A percentile compares a stretch with the other conserved stretches of the same genome.
phyloP scores from a whole-genome alignment of 2,329 filamentous ascomycete genomes.

The Aureobasidium subglaciale region DNA sequence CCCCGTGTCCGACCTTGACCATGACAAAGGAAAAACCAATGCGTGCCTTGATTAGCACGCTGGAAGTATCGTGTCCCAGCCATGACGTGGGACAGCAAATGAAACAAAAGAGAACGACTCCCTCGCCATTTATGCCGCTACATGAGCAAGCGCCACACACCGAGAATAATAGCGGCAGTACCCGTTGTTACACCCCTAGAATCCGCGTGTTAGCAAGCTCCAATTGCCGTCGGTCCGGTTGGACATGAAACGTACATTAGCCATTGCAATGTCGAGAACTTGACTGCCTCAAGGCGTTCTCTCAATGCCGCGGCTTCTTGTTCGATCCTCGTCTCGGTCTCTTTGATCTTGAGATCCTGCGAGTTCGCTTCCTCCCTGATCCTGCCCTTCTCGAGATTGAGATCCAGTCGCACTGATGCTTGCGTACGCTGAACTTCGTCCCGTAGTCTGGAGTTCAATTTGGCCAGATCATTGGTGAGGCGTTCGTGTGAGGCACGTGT shows the following conservation, averaged over 20 bases:
- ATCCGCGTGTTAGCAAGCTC: conserved; percentile 7
- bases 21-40: conserved; percentile 5
- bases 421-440: conserved; percentile 95
- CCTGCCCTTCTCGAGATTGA: conserved; percentile 93
- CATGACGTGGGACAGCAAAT: neutral
- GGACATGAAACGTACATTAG: conserved; percentile 64
- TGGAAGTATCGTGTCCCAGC: neutral
- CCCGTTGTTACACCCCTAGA: conserved; percentile 57
- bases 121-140: conserved; percentile 24
- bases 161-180: conserved; percentile 58
- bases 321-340: conserved; percentile 97
- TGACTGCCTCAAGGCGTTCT: conserved; percentile 92
- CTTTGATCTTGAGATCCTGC: conserved; percentile 96
- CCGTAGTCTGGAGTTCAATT: conserved; percentile 78
- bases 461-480: conserved; percentile 88
- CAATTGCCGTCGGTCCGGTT: neutral
- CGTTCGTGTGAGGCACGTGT: conserved; percentile 87
- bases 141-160: conserved; percentile 62
- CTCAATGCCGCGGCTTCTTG: conserved; percentile 87
- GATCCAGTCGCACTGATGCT: conserved; percentile 81
- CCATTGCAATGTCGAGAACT: conserved; percentile 98
- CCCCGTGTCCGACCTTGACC: neutral
- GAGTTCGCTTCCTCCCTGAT: conserved; percentile 94
- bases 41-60: neutral
- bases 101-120: neutral